Conservation (phyloP, 495 filamentous ascomycete genomes). For the Tuber aestivum region DNA sequence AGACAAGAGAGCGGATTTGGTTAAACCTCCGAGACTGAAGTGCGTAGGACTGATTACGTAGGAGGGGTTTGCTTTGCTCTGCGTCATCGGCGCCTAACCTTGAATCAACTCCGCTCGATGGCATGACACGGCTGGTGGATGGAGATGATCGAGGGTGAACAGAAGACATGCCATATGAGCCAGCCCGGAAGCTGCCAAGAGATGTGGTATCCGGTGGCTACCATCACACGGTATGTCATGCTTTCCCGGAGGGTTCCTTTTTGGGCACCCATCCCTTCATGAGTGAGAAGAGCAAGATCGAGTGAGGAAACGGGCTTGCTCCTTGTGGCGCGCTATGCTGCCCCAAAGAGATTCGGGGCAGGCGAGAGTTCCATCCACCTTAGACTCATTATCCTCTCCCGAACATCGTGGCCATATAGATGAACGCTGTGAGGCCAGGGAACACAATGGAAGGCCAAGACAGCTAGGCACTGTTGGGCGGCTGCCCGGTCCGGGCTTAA, state of each 20-base stretch:
- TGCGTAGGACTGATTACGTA: not conserved
- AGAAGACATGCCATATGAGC: not conserved
- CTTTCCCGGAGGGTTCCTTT: constrained; percentile 44
- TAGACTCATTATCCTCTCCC: constrained; percentile 47
- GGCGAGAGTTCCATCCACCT: constrained; percentile 46
- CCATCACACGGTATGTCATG: constrained; percentile 47
- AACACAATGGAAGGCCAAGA: no score
- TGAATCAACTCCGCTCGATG: not conserved
- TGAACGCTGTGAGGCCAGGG: constrained; percentile 48
- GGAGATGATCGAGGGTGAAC: not conserved
- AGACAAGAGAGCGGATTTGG: not conserved
- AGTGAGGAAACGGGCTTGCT: constrained; percentile 39
- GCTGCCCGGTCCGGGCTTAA: no score
- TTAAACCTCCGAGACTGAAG: not conserved
- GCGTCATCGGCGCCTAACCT: not conserved
- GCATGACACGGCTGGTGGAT: not conserved
- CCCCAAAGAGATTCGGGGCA: constrained; percentile 47
- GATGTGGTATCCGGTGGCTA: constrained; percentile 54
- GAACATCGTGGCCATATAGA: constrained; percentile 43
- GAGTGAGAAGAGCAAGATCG: not conserved
- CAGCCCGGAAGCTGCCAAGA: constrained; percentile 49
- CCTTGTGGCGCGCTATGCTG: constrained; percentile 46
- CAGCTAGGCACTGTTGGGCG: no score
- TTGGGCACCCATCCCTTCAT: constrained; percentile 48
- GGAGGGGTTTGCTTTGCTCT: no score